Percentiles rank a stretch among this genome's conserved stretches.
These are phyloP conservation scores for Boeremia lycopersici DNA, from an alignment of 2,329 filamentous ascomycete species.

Conservation along the genomic window DNA sequence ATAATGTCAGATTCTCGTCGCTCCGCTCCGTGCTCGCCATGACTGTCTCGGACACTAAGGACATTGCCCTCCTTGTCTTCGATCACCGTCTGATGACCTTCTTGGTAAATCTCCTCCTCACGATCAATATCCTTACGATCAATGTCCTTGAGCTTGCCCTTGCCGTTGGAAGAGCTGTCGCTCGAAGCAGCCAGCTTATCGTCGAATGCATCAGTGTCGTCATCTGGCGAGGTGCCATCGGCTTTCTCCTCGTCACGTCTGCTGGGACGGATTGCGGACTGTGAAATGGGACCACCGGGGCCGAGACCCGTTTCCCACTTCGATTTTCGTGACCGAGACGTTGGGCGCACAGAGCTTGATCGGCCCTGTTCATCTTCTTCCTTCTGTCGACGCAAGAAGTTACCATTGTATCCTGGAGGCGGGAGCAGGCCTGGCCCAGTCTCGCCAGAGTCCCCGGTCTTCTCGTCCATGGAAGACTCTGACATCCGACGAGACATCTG, in stretches of 20 bases:
- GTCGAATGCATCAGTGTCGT: conserved; percentile 53
- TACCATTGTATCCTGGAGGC: conserved; percentile 72
- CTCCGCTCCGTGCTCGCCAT: conserved; percentile 58
- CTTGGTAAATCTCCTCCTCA: conserved; percentile 74
- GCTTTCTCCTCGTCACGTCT: conserved; percentile 38
- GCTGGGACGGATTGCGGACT: conserved; percentile 86
- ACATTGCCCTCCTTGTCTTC: conserved; percentile 91
- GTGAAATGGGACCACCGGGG: conserved; percentile 82
- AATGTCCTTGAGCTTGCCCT: conserved; percentile 38
- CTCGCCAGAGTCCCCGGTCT: conserved; percentile 57
- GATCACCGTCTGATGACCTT: conserved; percentile 78
- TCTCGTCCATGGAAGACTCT: conserved; percentile 62
- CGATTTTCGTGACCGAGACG: conserved; percentile 65
- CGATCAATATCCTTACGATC: conserved; percentile 32
- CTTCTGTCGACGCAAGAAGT: conserved; percentile 79
- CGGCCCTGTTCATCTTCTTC: conserved; percentile 74
- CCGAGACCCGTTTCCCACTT: conserved; percentile 72
- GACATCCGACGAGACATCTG: conserved; percentile 74
- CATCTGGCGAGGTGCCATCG: conserved; percentile 46
- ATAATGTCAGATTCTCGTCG: conserved; percentile 64
- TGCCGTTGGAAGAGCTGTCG: conserved; percentile 41
- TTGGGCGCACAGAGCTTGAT: conserved; percentile 56
- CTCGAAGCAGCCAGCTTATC: conserved; percentile 51
- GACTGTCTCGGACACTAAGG: conserved; percentile 65
- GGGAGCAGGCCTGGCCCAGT: conserved; percentile 71